A percentile compares a stretch with the other conserved stretches of the same genome.
Conservation (phyloP, 768 basidiomycete genomes). For the Stropharia rugosoannulata region DNA sequence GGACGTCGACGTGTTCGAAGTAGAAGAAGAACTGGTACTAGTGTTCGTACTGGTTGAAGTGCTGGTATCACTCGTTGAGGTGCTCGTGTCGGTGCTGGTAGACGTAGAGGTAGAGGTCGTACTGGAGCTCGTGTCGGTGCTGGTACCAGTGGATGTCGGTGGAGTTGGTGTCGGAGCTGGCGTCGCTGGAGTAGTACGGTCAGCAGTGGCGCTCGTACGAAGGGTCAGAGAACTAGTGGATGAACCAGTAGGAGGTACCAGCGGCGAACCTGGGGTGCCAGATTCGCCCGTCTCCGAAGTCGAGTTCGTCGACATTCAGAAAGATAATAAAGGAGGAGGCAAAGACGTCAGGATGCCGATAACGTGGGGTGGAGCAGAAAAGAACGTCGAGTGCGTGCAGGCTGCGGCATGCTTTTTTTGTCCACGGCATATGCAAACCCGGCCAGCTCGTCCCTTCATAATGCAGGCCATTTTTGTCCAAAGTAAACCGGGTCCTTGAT, state of each 20-base stretch:
- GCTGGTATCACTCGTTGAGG: neutral
- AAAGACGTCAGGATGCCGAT: neutral
- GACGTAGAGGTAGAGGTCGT: neutral
- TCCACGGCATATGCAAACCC: neutral
- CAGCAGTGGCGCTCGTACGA: no score
- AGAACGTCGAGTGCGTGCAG: neutral
- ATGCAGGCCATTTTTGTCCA: neutral
- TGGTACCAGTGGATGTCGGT: neutral
- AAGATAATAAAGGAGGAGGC: neutral
- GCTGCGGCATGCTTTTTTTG: constrained; percentile 2
- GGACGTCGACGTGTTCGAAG: neutral
- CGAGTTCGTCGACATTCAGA: neutral
- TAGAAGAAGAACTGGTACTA: neutral
- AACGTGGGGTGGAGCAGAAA: neutral
- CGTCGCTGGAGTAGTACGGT: neutral
- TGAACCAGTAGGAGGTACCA: no score
- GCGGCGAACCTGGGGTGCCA: neutral
- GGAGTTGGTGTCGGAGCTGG: constrained; percentile 3
- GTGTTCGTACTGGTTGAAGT: neutral
- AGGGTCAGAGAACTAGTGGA: no score
- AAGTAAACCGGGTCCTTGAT: constrained; percentile 1
- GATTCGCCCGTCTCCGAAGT: neutral
- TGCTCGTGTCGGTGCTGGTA: neutral
- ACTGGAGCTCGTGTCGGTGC: neutral
- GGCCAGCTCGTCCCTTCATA: neutral